These are phyloP conservation scores for Scheffersomyces quercinus DNA, from an alignment of 1,139 yeast species.

Conservation along the genomic window DNA sequence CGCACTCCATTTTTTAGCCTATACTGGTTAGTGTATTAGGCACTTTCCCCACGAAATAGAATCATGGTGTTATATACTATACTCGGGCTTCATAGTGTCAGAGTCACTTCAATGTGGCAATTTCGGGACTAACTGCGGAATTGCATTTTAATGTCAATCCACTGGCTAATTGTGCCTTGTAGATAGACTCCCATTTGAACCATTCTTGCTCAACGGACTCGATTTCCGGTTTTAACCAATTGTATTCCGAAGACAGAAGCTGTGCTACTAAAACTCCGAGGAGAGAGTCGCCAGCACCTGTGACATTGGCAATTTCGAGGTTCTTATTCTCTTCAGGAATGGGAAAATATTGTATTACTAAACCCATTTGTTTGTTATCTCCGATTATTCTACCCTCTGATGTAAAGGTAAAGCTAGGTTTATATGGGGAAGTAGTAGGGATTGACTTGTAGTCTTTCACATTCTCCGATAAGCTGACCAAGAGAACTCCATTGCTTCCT, in stretches of 20 bases:
- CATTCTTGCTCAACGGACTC: conserved; percentile 30
- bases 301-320: conserved; percentile 48
- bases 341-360: conserved; percentile 64
- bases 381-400: conserved; percentile 13
- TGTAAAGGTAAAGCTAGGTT: conserved; percentile 22
- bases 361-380: conserved; percentile 38
- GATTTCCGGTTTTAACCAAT: conserved; percentile 28
- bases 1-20: too few species aligned
- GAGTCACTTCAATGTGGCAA: conserved; percentile 2
- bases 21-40: too few species aligned
- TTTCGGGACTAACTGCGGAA: conserved; percentile 25
- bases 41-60: too few species aligned
- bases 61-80: too few species aligned
- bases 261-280: conserved; percentile 49
- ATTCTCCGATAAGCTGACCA: conserved; percentile 36
- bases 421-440: conserved; percentile 36
- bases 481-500: conserved; percentile 64
- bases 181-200: conserved; percentile 35
- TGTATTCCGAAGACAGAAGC: conserved; percentile 13
- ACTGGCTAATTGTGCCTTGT: conserved; percentile 56
- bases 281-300: conserved; percentile 78
- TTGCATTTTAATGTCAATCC: conserved; percentile 43
- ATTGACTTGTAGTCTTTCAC: conserved; percentile 32
- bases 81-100: too few species aligned
- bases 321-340: conserved; percentile 39